Conservation (phyloP, 352 stramenopile species). For the Globisporangium viniferum region DNA sequence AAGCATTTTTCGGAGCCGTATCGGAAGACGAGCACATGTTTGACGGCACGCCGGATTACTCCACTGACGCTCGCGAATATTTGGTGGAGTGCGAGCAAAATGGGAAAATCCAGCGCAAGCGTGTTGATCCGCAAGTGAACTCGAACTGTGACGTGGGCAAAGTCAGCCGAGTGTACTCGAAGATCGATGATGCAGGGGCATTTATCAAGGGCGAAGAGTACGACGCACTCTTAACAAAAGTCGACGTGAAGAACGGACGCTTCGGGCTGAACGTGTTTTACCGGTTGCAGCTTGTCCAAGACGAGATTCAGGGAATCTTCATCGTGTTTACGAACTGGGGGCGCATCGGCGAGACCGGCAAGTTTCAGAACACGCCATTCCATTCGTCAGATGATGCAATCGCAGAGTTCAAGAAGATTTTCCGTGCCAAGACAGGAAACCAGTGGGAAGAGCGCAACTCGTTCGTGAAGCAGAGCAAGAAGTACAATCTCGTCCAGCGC, state of each 20-base stretch:
- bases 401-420: conserved; percentile 82
- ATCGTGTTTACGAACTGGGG: conserved; percentile 84
- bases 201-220: conserved; percentile 39
- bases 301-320: conserved; percentile 66
- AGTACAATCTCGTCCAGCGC: conserved; percentile 76
- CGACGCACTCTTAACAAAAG: conserved; percentile 63
- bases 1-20: conserved; percentile 25
- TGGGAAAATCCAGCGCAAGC: conserved; percentile 53
- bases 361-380: conserved; percentile 81
- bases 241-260: conserved; percentile 67
- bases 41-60: conserved; percentile 33
- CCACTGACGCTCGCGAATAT: conserved; percentile 46
- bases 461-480: conserved; percentile 60
- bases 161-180: conserved; percentile 36
- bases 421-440: conserved; percentile 73
- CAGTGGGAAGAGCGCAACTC: conserved; percentile 43
- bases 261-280: conserved; percentile 83
- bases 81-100: conserved; percentile 44
- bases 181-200: conserved; percentile 26
- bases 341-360: conserved; percentile 65
- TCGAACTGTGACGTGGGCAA: conserved; percentile 58
- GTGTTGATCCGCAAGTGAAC: conserved; percentile 43
- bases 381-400: conserved; percentile 44
- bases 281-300: conserved; percentile 61
- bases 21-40: conserved; percentile 29